Evolutionary conservation across 108 stramenopile genomes (phyloP).

Genomic region (Asterionellopsis glacialis): DNA sequence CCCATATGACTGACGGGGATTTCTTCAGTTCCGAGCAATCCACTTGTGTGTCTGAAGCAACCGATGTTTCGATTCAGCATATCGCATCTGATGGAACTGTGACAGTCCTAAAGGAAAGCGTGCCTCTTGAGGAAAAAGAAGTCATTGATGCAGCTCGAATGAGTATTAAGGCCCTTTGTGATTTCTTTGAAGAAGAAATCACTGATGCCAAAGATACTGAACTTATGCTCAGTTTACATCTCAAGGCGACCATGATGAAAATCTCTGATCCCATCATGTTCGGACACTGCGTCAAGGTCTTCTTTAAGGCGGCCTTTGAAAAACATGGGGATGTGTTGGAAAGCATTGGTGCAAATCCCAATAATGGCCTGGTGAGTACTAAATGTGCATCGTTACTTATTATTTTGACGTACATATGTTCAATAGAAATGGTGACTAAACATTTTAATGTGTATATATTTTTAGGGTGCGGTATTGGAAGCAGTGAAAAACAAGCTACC

Average conservation of each 20-base stretch:
- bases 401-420: too few species aligned
- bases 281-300: slow-evolving; percentile 85
- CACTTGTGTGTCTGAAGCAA: slow-evolving; percentile 46
- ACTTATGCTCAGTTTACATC: slow-evolving; percentile 72
- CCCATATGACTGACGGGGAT: slow-evolving; percentile 88
- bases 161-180: slow-evolving; percentile 50
- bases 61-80: slow-evolving; percentile 69
- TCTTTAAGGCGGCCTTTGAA: slow-evolving; percentile 83
- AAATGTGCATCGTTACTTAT: too few species aligned
- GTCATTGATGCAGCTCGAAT: slow-evolving; percentile 85
- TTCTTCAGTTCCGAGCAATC: slow-evolving; percentile 85
- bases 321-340: slow-evolving; percentile 78
- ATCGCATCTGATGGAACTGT: slow-evolving; percentile 47
- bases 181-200: slow-evolving; percentile 79
- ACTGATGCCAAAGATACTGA: slow-evolving; percentile 83
- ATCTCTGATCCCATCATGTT: slow-evolving; percentile 92
- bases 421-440: too few species aligned
- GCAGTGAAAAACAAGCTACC: slow-evolving; percentile 53
- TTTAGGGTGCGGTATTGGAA: slow-evolving; percentile 45
- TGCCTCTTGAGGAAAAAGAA: slow-evolving; percentile 65
- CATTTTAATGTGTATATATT: too few species aligned
- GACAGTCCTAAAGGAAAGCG: slow-evolving; percentile 67
- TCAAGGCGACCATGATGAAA: slow-evolving; percentile 98
- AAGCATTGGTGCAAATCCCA: slow-evolving; percentile 88
- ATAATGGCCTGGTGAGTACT: slow-evolving; percentile 68